These are phyloP conservation scores for Aquilaria yunnanensis DNA, from an alignment of 345 rosid species.

Conservation along the genomic window DNA sequence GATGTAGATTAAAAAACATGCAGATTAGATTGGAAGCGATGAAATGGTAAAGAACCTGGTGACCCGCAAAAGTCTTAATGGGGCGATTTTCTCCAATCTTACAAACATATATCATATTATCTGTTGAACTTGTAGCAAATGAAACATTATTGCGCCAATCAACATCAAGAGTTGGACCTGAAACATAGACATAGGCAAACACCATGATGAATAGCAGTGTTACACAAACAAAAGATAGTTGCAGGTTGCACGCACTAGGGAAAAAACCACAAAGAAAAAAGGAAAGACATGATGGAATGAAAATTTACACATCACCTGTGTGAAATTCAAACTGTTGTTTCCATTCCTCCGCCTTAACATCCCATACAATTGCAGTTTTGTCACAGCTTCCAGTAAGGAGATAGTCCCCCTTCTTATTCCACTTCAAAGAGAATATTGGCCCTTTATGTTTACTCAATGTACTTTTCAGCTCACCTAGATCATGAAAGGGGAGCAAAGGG, in stretches of 20 bases:
- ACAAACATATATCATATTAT: constrained; percentile 87
- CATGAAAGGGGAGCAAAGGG: constrained; percentile 7
- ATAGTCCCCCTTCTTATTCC: constrained; percentile 99
- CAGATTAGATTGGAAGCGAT: constrained; percentile 3
- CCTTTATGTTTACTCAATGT: constrained; percentile 93
- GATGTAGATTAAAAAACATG: not conserved
- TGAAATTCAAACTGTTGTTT: constrained; percentile 95
- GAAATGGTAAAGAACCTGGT: constrained; percentile 52
- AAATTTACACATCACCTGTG: constrained; percentile 37
- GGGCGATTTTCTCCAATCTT: constrained; percentile 86
- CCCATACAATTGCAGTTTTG: constrained; percentile 98
- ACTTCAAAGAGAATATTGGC: constrained; percentile 95
- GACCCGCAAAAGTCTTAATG: constrained; percentile 78
- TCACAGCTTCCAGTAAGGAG: constrained; percentile 98
- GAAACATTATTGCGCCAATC: constrained; percentile 98
- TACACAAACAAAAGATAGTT: constrained; percentile 2
- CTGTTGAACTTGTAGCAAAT: constrained; percentile 96
- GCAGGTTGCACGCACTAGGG: too few species aligned
- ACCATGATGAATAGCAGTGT: not conserved
- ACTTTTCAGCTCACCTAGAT: constrained; percentile 73
- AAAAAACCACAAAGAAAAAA: not conserved
- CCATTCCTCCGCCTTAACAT: constrained; percentile 90
- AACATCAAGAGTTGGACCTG: constrained; percentile 98
- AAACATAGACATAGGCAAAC: constrained; percentile 1
- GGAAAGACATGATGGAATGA: not conserved